A percentile compares a stretch with the other conserved stretches of the same genome.
Evolutionary conservation across 164 flowering plant genomes (phyloP).

Genomic region (Vitis vinifera): ASM3070453v1 NC_081814.1:629001-629500

Average conservation of each 20-base stretch:
- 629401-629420: constrained; percentile 72
- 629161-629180: constrained; percentile 85
- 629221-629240: constrained; percentile 36
- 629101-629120: neutral
- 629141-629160: constrained; percentile 58
- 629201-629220: constrained; percentile 88
- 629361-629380: constrained; percentile 87
- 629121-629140: constrained; percentile 10
- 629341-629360: constrained; percentile 76
- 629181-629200: constrained; percentile 78
- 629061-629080: constrained; percentile 35
- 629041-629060: constrained; percentile 42
- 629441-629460: neutral
- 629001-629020: constrained; percentile 48
- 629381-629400: constrained; percentile 60
- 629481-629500: constrained; percentile 4
- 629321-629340: constrained; percentile 56
- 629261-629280: neutral
- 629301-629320: constrained; percentile 35
- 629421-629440: constrained; percentile 66
- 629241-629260: constrained; percentile 1
- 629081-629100: constrained; percentile 12
- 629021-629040: constrained; percentile 39
- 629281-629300: constrained; percentile 1
- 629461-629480: neutral